These are phyloP conservation scores for Boletus mariae DNA, from an alignment of 1,284 basidiomycete species.

Conservation along the genomic window DNA sequence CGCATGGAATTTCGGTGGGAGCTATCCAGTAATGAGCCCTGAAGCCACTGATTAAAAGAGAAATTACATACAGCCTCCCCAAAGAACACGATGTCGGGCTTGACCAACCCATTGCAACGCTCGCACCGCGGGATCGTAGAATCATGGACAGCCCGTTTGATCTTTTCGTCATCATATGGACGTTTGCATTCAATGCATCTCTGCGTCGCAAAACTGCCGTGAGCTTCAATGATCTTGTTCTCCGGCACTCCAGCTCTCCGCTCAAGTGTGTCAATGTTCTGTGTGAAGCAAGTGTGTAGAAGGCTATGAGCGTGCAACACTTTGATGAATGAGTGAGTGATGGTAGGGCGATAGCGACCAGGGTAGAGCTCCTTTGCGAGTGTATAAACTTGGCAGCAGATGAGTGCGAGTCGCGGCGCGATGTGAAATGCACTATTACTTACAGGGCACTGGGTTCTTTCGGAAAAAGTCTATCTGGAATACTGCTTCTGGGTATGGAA, in stretches of 20 bases:
- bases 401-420: not conserved
- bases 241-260: slow-evolving; percentile 76
- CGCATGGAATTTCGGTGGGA: slow-evolving; percentile 54
- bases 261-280: slow-evolving; percentile 94
- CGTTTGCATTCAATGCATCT: slow-evolving; percentile 72
- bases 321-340: slow-evolving; percentile 87
- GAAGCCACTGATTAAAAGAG: not conserved
- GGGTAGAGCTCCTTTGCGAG: slow-evolving; percentile 91
- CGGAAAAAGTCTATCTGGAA: slow-evolving; percentile 77
- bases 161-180: slow-evolving; percentile 62
- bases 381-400: slow-evolving; percentile 62
- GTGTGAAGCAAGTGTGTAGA: slow-evolving; percentile 79
- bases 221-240: slow-evolving; percentile 85
- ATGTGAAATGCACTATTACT: slow-evolving; percentile 23
- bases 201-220: slow-evolving; percentile 86
- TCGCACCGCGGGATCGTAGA: slow-evolving; percentile 60
- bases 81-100: slow-evolving; percentile 95
- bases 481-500: slow-evolving; percentile 79
- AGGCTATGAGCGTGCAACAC: slow-evolving; percentile 65
- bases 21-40: slow-evolving; percentile 36
- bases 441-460: slow-evolving; percentile 69
- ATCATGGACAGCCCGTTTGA: slow-evolving; percentile 55
- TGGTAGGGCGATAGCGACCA: slow-evolving; percentile 80
- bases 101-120: slow-evolving; percentile 69
- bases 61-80: slow-evolving; percentile 64